Evolutionary conservation across 495 filamentous ascomycete genomes (phyloP).

Genomic region (Glutinoglossum americanum): DNA sequence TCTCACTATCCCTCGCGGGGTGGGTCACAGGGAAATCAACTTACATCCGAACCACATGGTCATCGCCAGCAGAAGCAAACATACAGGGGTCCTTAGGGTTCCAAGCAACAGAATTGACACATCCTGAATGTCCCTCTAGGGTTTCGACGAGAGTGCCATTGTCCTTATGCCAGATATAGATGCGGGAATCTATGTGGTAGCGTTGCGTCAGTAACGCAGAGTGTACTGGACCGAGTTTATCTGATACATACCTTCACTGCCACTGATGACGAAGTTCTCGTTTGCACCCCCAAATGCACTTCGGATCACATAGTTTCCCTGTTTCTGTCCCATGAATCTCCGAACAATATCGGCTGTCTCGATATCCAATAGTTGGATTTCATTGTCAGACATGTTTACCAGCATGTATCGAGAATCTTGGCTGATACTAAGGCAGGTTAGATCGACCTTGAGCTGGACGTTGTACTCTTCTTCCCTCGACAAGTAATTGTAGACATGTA

Average conservation of each 20-base stretch:
- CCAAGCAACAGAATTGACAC: conserved; percentile 84
- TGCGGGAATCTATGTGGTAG: conserved; percentile 35
- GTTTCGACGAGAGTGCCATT: conserved; percentile 54
- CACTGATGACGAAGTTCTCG: conserved; percentile 76
- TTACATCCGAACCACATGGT: conserved; percentile 70
- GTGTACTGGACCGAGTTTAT: too few species aligned
- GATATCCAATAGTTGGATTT: conserved; percentile 58
- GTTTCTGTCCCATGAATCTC: conserved; percentile 49
- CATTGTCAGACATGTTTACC: conserved; percentile 55
- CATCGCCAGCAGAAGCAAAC: conserved; percentile 86
- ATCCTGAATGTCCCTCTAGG: conserved; percentile 55
- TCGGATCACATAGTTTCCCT: conserved; percentile 54
- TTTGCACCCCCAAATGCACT: conserved; percentile 70
- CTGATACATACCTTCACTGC: conserved; percentile 57
- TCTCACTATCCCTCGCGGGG: too few species aligned
- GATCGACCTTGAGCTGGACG: conserved; percentile 36
- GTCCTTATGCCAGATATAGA: conserved; percentile 82
- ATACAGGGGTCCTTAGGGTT: conserved; percentile 62
- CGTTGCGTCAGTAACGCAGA: neutral
- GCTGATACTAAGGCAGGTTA: conserved; percentile 65
- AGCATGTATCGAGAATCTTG: conserved; percentile 56
- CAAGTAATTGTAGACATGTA: conserved; percentile 65
- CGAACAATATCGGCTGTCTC: conserved; percentile 49
- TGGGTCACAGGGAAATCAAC: conserved; percentile 9
- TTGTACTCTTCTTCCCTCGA: conserved; percentile 56